Base-by-base conservation (phyloP, 768 basidiomycete genomes). In the Basidioascus undulatus region DNA sequence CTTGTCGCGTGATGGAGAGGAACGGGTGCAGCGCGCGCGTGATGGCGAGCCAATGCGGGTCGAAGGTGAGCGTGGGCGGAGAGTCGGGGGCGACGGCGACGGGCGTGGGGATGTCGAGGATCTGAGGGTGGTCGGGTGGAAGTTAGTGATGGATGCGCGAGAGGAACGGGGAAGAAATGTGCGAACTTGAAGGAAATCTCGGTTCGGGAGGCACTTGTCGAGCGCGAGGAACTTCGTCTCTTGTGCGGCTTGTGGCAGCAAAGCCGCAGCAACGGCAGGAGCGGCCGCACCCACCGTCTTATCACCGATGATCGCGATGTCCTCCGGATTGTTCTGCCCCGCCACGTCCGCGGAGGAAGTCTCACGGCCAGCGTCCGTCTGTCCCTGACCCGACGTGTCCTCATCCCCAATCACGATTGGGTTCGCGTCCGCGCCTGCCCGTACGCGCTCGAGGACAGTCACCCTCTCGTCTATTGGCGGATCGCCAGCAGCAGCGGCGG, bases 21-120 rank as follows among this genome's bases (percentile, higher is more conserved):
- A 67, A 76, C 0, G 75, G 73, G 45, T 83, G 70, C 48, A 87
- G 77, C 0, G 82, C 83, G 6, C 80, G 76, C 5, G 72, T 73
- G 51, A 98, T 83, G 0, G 84, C 86, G 35, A 96, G 71, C 92
- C 92, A 98, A 54, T 83, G 73, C 0, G 75, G 74, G 51, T 94
- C 86, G 57, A 70, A 92, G 12, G 67, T 65, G 16, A 94, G 44
- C 1, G 21, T 13, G 0, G 44, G 44, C 50, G 54, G 4, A 40
- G 49, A 31, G 37, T 48, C 45, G 1, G 55, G 44, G 33, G 51
- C 1, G 28, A 34, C 3, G 18, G 35, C 10, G 13, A 32, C 6
- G 6, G 46, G 40, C 12, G 43, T 42, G n/a, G 47, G 44, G 19
- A 52, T 36, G 26, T 48, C 47, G 25, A 52, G 26, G 45, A 52